A percentile compares a stretch with the other conserved stretches of the same genome.
These are phyloP conservation scores for Physcomitrellopsis africana DNA, from an alignment of 225 moss, liverwort and hornwort species.

Conservation along the genomic window DNA sequence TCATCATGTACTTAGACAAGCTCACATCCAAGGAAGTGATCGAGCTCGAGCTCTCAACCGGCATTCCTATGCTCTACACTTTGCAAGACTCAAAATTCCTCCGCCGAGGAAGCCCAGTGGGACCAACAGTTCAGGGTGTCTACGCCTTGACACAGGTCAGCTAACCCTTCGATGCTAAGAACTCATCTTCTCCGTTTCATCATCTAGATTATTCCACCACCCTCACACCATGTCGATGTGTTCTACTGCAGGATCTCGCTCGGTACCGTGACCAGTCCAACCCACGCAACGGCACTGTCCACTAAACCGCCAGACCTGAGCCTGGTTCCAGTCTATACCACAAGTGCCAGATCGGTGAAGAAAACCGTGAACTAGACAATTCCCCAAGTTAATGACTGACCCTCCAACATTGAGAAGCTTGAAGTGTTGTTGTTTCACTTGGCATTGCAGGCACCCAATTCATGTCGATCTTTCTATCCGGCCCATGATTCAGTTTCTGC, in stretches of 20 bases:
- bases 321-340: not conserved
- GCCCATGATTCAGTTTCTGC: no score
- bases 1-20: slow-evolving; percentile 96
- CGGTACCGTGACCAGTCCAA: slow-evolving; percentile 47
- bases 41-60: slow-evolving; percentile 91
- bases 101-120: slow-evolving; percentile 87
- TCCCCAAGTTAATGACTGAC: not conserved
- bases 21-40: slow-evolving; percentile 89
- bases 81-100: slow-evolving; percentile 67
- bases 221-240: not conserved
- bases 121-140: slow-evolving; percentile 71
- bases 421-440: no score
- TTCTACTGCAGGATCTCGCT: slow-evolving; percentile 36
- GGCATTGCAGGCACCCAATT: no score
- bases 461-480: no score
- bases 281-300: slow-evolving; percentile 22
- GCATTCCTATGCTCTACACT: slow-evolving; percentile 94
- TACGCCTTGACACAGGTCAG: slow-evolving; percentile 81
- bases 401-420: not conserved
- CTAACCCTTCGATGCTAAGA: not conserved
- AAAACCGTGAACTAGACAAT: slow-evolving; percentile 11
- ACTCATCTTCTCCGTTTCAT: not conserved
- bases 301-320: slow-evolving; percentile 15
- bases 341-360: not conserved
- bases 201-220: not conserved